These are phyloP conservation scores for Dactylonectria estremocensis DNA, from an alignment of 2,329 filamentous ascomycete genomes.

Conservation along the genomic window DNA sequence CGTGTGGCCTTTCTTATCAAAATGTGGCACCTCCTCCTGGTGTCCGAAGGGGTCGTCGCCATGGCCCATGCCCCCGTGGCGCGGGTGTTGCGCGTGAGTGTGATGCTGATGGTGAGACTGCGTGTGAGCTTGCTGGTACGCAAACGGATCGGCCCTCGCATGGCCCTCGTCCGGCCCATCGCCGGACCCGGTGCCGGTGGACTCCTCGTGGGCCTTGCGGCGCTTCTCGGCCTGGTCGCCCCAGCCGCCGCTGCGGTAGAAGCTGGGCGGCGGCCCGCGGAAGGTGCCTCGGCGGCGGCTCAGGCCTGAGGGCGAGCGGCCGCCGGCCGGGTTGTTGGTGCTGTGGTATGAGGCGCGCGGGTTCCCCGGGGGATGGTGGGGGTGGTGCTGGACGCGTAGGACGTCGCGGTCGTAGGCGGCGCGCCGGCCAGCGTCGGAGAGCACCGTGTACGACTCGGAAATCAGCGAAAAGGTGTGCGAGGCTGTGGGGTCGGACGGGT, in stretches of 20 bases:
- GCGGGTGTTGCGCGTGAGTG: slow-evolving; percentile 10
- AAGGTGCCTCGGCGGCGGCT: slow-evolving; percentile 83
- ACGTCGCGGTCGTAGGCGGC: slow-evolving; percentile 85
- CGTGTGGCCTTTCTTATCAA: slow-evolving; percentile 81
- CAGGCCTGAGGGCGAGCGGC: slow-evolving; percentile 85
- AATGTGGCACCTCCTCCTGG: slow-evolving; percentile 78
- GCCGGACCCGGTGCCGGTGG: slow-evolving; percentile 52
- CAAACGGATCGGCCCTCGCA: slow-evolving; percentile 39
- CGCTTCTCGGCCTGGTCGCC: slow-evolving; percentile 75
- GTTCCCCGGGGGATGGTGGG: slow-evolving; percentile 48
- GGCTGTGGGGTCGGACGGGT: slow-evolving; percentile 81
- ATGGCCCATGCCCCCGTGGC: slow-evolving; percentile 69
- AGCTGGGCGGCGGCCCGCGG: slow-evolving; percentile 88
- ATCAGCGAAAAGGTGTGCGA: slow-evolving; percentile 85
- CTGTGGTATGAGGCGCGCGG: slow-evolving; percentile 69
- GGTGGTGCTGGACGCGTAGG: slow-evolving; percentile 57
- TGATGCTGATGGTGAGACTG: not conserved
- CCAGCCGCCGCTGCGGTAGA: slow-evolving; percentile 88
- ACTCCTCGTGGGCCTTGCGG: slow-evolving; percentile 65
- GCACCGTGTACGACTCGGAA: slow-evolving; percentile 85
- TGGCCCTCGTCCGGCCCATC: slow-evolving; percentile 1
- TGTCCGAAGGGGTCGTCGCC: slow-evolving; percentile 66
- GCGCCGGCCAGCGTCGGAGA: slow-evolving; percentile 82
- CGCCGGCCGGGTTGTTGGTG: slow-evolving; percentile 77
- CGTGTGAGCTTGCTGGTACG: slow-evolving; percentile 24